These are phyloP conservation scores for Fragaria ananassa DNA, from an alignment of 306 rosid species.

Conservation along the genomic window DNA sequence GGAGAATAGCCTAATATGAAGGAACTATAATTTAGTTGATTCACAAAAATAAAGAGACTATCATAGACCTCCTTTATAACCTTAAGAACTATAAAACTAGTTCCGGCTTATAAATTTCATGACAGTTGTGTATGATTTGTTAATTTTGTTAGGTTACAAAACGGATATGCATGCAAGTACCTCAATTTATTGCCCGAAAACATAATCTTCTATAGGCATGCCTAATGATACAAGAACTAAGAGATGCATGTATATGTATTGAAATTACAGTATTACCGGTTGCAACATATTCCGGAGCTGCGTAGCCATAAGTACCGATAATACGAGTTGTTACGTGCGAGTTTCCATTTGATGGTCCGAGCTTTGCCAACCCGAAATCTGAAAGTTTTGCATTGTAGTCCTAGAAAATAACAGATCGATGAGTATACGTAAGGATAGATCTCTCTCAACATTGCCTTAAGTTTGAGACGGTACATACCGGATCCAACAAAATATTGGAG, in stretches of 20 bases:
- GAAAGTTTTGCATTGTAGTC: conserved; percentile 69
- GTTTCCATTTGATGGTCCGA: conserved; percentile 61
- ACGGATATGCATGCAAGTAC: no score
- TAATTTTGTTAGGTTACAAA: no score
- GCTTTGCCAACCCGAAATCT: conserved; percentile 79
- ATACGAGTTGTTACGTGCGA: conserved; percentile 68
- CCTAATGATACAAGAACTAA: not conserved
- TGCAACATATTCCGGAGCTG: conserved; percentile 84
- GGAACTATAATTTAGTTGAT: not conserved
- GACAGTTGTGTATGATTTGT: no score
- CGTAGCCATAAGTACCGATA: conserved; percentile 81
- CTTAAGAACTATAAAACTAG: no score
- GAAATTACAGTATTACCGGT: conserved; percentile 40
- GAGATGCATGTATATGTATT: not conserved
- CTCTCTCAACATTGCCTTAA: not conserved
- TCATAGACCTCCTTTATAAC: no score
- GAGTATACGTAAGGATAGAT: not conserved
- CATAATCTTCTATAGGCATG: no score
- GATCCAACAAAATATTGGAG: conserved; percentile 71
- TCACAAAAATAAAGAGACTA: not conserved
- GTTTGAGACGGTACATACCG: conserved; percentile 42
- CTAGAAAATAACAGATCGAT: conserved; percentile 20
- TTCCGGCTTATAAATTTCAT: no score
- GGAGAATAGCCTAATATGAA: not conserved
- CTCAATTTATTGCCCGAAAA: no score